phyloP scores from a whole-genome alignment of 2,329 filamentous ascomycete genomes.

The Aspergillus sp. region DNA sequence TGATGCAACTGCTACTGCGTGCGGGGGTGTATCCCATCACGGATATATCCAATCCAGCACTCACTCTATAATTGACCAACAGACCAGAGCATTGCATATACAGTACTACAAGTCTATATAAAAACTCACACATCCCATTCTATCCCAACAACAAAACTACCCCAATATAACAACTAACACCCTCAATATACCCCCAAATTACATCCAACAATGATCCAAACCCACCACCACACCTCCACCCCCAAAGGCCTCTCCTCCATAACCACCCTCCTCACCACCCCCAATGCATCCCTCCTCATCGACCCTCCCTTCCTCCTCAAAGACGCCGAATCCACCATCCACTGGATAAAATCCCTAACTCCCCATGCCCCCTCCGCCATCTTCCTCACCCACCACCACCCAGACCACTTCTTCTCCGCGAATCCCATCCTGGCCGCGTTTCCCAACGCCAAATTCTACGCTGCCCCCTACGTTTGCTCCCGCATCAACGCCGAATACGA shows the following conservation, averaged over 20 bases:
- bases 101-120: too few relatives aligned
- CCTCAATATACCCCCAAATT: neutral
- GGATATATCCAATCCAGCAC: too few relatives aligned
- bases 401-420: conserved; percentile 37
- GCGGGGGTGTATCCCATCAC: too few relatives aligned
- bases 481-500: conserved; percentile 39
- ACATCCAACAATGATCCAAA: conserved; percentile 12
- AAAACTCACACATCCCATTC: too few relatives aligned
- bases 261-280: conserved; percentile 21
- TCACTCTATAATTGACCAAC: too few relatives aligned
- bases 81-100: too few relatives aligned
- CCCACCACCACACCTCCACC: conserved; percentile 20
- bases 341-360: conserved; percentile 30
- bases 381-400: conserved; percentile 40
- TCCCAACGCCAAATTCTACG: conserved; percentile 24
- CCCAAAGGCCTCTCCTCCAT: conserved; percentile 31
- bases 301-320: conserved; percentile 37
- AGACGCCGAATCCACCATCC: conserved; percentile 31
- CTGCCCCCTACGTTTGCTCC: conserved; percentile 31
- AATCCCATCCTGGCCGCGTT: conserved; percentile 35
- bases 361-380: conserved; percentile 30
- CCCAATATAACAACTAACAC: too few relatives aligned
- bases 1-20: too few relatives aligned
- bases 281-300: conserved; percentile 23
- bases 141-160: too few relatives aligned